A percentile compares a stretch with the other conserved stretches of the same genome.
phyloP scores from a whole-genome alignment of 2,329 filamentous ascomycete species.

The Alternaria arborescens region DNA sequence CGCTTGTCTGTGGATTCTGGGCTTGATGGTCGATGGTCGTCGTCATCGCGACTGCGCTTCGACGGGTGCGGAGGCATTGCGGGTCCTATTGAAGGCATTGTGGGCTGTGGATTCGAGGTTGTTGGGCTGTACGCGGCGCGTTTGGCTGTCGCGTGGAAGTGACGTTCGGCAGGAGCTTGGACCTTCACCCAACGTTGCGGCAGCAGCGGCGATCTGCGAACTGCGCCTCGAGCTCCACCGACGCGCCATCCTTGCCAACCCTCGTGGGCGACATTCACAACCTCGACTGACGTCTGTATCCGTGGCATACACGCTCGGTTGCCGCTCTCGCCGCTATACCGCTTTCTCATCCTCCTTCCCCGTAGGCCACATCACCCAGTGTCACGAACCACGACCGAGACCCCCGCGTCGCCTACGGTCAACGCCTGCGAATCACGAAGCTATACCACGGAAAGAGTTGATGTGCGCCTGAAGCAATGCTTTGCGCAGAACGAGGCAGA shows the following conservation, averaged over 20 bases:
- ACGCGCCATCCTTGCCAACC: conserved; percentile 3
- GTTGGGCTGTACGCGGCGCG: background rate
- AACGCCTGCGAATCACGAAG: background rate
- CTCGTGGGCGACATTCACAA: background rate
- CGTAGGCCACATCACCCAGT: conserved; percentile 17
- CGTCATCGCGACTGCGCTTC: conserved; percentile 60
- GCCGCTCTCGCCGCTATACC: background rate
- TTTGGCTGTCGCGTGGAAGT: conserved; percentile 10
- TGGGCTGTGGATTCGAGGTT: conserved; percentile 33
- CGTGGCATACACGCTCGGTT: background rate
- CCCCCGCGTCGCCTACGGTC: conserved; percentile 21
- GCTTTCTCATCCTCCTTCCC: background rate
- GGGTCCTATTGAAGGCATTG: conserved; percentile 75
- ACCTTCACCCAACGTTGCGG: conserved; percentile 26
- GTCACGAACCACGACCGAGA: conserved; percentile 16
- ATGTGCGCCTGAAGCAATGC: conserved; percentile 60
- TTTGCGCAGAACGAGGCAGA: conserved; percentile 62
- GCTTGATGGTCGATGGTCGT: conserved; percentile 52
- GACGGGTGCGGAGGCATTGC: conserved; percentile 72
- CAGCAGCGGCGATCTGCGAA: conserved; percentile 21
- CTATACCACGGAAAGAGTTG: conserved; percentile 1
- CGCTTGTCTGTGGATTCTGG: conserved; percentile 59
- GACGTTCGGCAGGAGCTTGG: conserved; percentile 33
- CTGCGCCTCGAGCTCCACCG: conserved; percentile 25
- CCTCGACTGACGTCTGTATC: background rate